Evolutionary conservation across 202 grass and related monocot genomes (phyloP), one percentile per base, ranked within the genome.

Genomic region (Carex sylvatica): DNA sequence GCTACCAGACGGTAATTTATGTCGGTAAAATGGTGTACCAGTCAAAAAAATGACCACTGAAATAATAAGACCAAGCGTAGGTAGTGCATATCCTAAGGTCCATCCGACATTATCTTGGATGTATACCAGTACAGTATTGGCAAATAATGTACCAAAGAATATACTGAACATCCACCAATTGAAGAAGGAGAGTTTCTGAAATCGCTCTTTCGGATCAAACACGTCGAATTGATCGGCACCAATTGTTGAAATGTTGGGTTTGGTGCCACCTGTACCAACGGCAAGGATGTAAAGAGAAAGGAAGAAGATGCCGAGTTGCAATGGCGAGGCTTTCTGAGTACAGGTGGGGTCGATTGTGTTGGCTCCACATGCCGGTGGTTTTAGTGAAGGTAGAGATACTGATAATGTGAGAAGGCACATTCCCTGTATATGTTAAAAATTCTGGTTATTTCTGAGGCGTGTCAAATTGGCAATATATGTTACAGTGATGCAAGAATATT

Each of bases 91-190:
- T 16, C 95, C 95, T 26, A 98, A 51, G 7, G 88, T 85, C 95
- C 95, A 98, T 1, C 95, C 95, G 13, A 93, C 93, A 74, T 86
- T 98, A 71, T 95, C 95, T 82, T 98, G 87, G 85, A 98, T 84
- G 75, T 91, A 98, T 22, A 98, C 89, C 53, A 98, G 88, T 6
- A 95, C 77, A 8, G 89, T 95, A 85, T 95, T 93, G 74, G 92
- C 92, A 83, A 98, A 98, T 49, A 98, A 89, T 28, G 95, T 95
- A 61, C 95, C 95, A 66, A 98, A 93, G 87, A 98, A 98, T 86
- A 98, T 90, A 88, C 92, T 95, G 82, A 98, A 98, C 92, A 98
- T 94, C 95, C 95, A 98, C 95, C 95, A 98, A 82, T 98, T 98
- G 90, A 98, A 98, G 90, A 98, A 98, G 87, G 95, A 98, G 54